Evolutionary conservation across 305 asterid genomes (phyloP).

Genomic region (Fraxinus nigra): DNA sequence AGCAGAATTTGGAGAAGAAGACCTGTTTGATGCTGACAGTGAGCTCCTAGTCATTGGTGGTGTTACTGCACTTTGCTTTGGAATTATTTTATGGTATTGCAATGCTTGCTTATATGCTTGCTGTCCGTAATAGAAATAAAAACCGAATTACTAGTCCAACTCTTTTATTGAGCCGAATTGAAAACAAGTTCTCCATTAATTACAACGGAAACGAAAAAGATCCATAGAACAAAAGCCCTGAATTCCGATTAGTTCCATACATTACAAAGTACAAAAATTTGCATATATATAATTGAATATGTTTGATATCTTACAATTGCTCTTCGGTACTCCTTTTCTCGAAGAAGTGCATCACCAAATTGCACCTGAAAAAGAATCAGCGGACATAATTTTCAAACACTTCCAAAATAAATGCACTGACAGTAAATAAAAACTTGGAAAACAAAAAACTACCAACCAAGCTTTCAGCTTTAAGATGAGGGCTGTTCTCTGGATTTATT

Average conservation of each 20-base stretch:
- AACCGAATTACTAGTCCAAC: not conserved
- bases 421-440: not conserved
- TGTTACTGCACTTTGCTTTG: slow-evolving; percentile 52
- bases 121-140: slow-evolving; percentile 38
- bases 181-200: not conserved
- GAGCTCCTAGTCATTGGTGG: slow-evolving; percentile 60
- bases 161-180: not conserved
- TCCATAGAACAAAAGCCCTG: not conserved
- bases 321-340: slow-evolving; percentile 73
- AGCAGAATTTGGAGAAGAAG: slow-evolving; percentile 75
- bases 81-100: slow-evolving; percentile 62
- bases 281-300: slow-evolving; percentile 10
- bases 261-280: not conserved
- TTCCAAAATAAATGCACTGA: slow-evolving; percentile 19
- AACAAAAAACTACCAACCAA: slow-evolving; percentile 45
- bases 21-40: slow-evolving; percentile 59
- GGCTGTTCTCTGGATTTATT: slow-evolving; percentile 62
- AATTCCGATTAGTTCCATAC: slow-evolving; percentile 3
- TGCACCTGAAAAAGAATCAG: slow-evolving; percentile 54
- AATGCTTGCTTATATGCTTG: slow-evolving; percentile 81
- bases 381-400: slow-evolving; percentile 14
- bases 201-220: not conserved
- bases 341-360: slow-evolving; percentile 75
- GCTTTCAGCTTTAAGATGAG: slow-evolving; percentile 83
- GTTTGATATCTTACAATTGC: slow-evolving; percentile 67